These are phyloP conservation scores for Betula pendula DNA, from an alignment of 306 rosid genomes.

Conservation along the genomic window DNA sequence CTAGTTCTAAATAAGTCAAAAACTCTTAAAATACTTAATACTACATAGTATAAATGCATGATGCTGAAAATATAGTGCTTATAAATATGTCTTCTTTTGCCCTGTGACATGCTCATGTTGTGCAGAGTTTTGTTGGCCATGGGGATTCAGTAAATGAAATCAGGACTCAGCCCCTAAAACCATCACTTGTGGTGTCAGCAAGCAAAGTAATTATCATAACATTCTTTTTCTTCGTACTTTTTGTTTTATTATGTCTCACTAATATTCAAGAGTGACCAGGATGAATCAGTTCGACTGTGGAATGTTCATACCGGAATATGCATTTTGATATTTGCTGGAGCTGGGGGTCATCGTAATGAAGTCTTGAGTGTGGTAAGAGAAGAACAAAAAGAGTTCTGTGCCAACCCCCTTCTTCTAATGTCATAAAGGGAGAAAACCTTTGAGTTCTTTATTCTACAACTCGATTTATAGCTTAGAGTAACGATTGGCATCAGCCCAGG, in stretches of 20 bases:
- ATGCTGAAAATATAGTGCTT: constrained; percentile 9
- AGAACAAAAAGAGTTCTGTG: constrained; percentile 14
- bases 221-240: constrained; percentile 5
- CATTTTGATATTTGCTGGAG: constrained; percentile 88
- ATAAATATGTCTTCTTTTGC: constrained; percentile 12
- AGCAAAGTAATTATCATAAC: constrained; percentile 64
- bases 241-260: constrained; percentile 24
- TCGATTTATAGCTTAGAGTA: not conserved
- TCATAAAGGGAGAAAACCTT: not conserved
- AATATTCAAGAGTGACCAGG: constrained; percentile 55
- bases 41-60: not conserved
- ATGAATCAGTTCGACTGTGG: constrained; percentile 97
- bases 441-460: not conserved
- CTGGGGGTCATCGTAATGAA: constrained; percentile 98
- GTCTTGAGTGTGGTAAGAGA: constrained; percentile 89
- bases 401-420: not conserved
- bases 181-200: constrained; percentile 84
- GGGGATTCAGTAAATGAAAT: constrained; percentile 94
- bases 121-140: constrained; percentile 94
- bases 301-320: constrained; percentile 90
- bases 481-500: too few relatives aligned
- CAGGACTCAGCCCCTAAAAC: constrained; percentile 80
- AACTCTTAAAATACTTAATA: not conserved
- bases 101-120: not conserved
- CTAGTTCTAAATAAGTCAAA: not conserved